A percentile compares a stretch with the other conserved stretches of the same genome.
These are phyloP conservation scores for Cytospora piceae DNA, from an alignment of 2,329 filamentous ascomycete genomes.

Conservation along the genomic window DNA sequence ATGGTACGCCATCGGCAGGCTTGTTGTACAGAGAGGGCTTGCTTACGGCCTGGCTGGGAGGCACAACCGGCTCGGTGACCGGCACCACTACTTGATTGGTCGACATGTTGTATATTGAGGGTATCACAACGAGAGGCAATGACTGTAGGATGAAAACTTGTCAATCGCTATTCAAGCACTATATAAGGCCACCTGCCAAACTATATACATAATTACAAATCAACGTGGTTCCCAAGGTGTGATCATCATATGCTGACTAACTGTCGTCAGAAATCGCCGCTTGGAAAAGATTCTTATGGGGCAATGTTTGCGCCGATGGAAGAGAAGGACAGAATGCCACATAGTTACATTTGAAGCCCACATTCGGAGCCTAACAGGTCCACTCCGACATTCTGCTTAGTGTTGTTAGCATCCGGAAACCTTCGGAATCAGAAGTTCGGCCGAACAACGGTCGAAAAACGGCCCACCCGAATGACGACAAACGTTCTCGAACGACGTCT, in stretches of 20 bases:
- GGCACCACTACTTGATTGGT: slow-evolving; percentile 20
- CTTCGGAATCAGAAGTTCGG: not conserved
- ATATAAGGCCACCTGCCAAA: not conserved
- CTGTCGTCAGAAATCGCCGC: not conserved
- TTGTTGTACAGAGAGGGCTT: slow-evolving; percentile 31
- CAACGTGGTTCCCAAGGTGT: not conserved
- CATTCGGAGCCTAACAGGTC: not conserved
- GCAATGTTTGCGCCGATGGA: not conserved
- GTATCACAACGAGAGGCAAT: not conserved
- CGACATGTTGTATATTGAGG: slow-evolving; percentile 9
- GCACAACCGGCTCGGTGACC: slow-evolving; percentile 26
- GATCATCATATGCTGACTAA: not conserved
- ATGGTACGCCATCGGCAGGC: slow-evolving; percentile 43
- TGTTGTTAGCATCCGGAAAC: not conserved
- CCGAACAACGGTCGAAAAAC: slow-evolving; percentile 7
- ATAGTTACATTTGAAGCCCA: not conserved
- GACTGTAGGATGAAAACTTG: not conserved
- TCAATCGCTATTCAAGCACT: too few species aligned
- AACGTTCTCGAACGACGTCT: not conserved
- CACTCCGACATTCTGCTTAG: not conserved
- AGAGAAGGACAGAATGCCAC: not conserved
- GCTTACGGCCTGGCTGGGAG: slow-evolving; percentile 14
- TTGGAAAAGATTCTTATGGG: not conserved
- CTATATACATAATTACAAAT: not conserved
- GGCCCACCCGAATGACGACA: slow-evolving; percentile 5